Percentiles rank a stretch among this genome's conserved stretches.
Evolutionary conservation across 2,329 filamentous ascomycete genomes (phyloP).

Genomic region (Apiospora phragmitis): DNA sequence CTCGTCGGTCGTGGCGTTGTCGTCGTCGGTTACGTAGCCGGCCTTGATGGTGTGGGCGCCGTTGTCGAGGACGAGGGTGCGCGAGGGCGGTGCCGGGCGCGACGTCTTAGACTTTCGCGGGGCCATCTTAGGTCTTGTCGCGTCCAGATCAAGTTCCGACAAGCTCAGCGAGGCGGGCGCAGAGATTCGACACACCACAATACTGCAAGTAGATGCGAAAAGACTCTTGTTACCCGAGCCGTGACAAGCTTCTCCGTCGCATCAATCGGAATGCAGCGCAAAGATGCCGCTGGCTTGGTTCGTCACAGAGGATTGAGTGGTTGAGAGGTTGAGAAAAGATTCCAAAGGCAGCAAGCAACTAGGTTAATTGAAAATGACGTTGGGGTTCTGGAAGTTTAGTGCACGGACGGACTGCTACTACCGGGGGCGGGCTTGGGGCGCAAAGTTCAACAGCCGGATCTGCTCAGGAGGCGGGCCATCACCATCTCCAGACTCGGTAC

Average conservation of each 20-base stretch:
- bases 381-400: background rate
- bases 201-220: background rate
- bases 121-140: conserved; percentile 24
- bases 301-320: background rate
- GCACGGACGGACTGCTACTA: background rate
- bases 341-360: background rate
- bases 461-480: background rate
- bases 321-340: background rate
- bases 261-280: background rate
- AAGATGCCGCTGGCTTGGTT: background rate
- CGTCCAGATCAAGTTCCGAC: background rate
- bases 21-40: conserved; percentile 62
- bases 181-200: background rate
- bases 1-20: conserved; percentile 33
- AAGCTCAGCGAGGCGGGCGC: background rate
- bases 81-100: conserved; percentile 53
- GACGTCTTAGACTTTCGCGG: conserved; percentile 52
- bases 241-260: background rate
- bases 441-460: background rate
- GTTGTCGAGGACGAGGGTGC: conserved; percentile 89
- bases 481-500: background rate
- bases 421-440: background rate
- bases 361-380: background rate
- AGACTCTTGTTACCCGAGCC: background rate
- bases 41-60: conserved; percentile 91